These are phyloP conservation scores for Triticum monococcum DNA, from an alignment of 176 grass and related monocot species.

Conservation along the genomic window DNA sequence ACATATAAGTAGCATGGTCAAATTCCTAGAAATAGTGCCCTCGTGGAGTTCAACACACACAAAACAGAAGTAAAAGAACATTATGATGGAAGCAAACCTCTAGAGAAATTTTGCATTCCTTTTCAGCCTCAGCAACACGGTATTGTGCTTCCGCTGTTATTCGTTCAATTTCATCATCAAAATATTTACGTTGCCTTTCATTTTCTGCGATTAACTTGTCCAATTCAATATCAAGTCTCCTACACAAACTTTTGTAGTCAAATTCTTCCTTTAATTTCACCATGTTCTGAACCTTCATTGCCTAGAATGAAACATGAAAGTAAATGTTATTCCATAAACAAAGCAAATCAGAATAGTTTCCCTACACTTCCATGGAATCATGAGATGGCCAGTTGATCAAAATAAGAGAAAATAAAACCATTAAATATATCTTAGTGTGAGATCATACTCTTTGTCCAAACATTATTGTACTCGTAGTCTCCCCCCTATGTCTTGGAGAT, in stretches of 20 bases:
- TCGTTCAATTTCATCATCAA: constrained; percentile 92
- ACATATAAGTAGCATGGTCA: neutral
- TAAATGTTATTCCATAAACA: constrained; percentile 13
- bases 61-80: constrained; percentile 21
- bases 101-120: constrained; percentile 55
- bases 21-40: neutral
- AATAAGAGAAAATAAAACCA: constrained; percentile 5
- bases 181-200: constrained; percentile 87
- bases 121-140: constrained; percentile 74
- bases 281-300: constrained; percentile 99
- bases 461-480: constrained; percentile 99
- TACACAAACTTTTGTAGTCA: constrained; percentile 98
- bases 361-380: neutral
- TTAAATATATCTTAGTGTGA: constrained; percentile 16
- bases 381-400: constrained; percentile 10
- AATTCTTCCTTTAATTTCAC: constrained; percentile 99
- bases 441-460: constrained; percentile 95
- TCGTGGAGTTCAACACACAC: constrained; percentile 7
- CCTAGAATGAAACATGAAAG: constrained; percentile 48
- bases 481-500: constrained; percentile 93
- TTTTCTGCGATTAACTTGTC: constrained; percentile 95
- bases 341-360: neutral
- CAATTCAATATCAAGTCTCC: constrained; percentile 93
- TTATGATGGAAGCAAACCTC: constrained; percentile 62
- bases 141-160: constrained; percentile 82